These are phyloP conservation scores for Pseudocercospora crystallina DNA, from an alignment of 2,329 filamentous ascomycete genomes.

Conservation along the genomic window DNA sequence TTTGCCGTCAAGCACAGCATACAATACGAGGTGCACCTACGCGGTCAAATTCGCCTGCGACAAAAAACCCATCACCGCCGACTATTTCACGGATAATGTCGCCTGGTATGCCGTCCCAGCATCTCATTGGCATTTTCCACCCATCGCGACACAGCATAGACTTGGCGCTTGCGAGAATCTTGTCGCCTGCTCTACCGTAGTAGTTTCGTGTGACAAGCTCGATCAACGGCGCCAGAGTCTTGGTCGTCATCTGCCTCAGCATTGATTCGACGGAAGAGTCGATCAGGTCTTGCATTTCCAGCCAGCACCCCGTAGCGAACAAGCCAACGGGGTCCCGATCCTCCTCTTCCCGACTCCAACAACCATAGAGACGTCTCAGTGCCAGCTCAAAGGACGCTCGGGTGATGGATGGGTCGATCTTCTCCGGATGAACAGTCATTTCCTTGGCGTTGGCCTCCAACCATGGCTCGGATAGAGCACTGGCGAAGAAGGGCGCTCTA, in stretches of 20 bases:
- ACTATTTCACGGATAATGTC: constrained; percentile 60
- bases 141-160: constrained; percentile 59
- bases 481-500: constrained; percentile 56
- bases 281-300: constrained; percentile 58
- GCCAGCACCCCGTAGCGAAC: constrained; percentile 58
- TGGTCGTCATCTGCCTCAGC: constrained; percentile 54
- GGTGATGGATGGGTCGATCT: constrained; percentile 56
- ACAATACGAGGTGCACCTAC: too few species aligned
- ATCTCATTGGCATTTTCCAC: constrained; percentile 55
- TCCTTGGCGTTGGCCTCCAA: constrained; percentile 54
- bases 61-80: constrained; percentile 59
- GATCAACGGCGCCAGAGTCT: constrained; percentile 51
- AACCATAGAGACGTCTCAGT: constrained; percentile 55
- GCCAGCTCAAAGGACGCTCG: constrained; percentile 55
- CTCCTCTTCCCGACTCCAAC: constrained; percentile 49
- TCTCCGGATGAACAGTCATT: constrained; percentile 53
- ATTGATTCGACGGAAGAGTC: constrained; percentile 56
- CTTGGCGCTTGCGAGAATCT: constrained; percentile 57
- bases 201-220: constrained; percentile 56
- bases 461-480: constrained; percentile 57
- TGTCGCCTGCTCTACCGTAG: constrained; percentile 56
- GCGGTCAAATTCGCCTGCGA: constrained; percentile 58
- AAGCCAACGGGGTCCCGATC: constrained; percentile 54
- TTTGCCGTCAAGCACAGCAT: too few species aligned
- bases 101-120: constrained; percentile 59